Evolutionary conservation across 441 rosid species (phyloP).

Genomic region (Bruguiera hainesii): DNA sequence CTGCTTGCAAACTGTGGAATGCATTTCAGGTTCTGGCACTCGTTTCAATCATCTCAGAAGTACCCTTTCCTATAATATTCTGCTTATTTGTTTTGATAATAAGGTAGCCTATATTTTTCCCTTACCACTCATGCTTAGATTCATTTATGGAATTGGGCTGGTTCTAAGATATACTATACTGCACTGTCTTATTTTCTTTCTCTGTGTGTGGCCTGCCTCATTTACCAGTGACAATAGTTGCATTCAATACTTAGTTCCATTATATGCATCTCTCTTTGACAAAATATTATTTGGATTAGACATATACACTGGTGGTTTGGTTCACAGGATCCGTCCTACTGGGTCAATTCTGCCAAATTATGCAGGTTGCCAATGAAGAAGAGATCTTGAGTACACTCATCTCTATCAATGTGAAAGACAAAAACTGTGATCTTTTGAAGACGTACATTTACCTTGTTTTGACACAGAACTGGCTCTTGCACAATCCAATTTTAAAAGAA

Average conservation of each 20-base stretch:
- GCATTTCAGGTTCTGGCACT: slow-evolving; percentile 49
- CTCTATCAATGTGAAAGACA: slow-evolving; percentile 58
- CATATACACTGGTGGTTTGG: too few species aligned
- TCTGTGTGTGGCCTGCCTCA: neutral
- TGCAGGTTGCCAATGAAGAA: slow-evolving; percentile 43
- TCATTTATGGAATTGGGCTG: neutral
- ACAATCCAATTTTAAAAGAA: slow-evolving; percentile 37
- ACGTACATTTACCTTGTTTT: slow-evolving; percentile 56
- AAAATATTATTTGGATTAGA: too few species aligned
- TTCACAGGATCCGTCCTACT: neutral
- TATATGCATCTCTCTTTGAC: too few species aligned
- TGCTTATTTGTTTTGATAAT: slow-evolving; percentile 47
- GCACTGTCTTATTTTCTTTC: neutral
- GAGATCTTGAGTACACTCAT: slow-evolving; percentile 45
- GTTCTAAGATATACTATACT: too few species aligned
- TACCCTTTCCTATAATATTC: slow-evolving; percentile 51
- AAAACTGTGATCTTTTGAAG: slow-evolving; percentile 59
- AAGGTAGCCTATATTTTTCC: slow-evolving; percentile 42
- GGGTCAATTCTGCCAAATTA: neutral
- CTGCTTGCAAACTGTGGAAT: slow-evolving; percentile 75
- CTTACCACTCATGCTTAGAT: neutral
- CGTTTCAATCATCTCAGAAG: slow-evolving; percentile 70
- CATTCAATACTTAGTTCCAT: neutral
- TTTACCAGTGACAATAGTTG: neutral
- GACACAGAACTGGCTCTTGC: slow-evolving; percentile 72